Evolutionary conservation across 2,329 filamentous ascomycete genomes (phyloP).

Genomic region (Coniochaeta sp.): DNA sequence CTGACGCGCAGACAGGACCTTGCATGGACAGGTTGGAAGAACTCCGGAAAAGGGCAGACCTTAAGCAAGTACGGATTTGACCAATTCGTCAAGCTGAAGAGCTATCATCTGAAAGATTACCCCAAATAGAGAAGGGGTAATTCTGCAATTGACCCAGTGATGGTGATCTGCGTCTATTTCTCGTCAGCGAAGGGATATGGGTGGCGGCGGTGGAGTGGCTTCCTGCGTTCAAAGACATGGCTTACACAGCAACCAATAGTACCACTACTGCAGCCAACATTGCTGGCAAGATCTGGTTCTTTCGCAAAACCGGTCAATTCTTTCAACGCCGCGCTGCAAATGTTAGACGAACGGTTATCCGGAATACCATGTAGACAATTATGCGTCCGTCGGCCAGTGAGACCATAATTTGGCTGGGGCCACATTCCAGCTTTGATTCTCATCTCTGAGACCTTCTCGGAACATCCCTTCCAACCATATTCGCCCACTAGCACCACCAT

Average conservation of each 20-base stretch:
- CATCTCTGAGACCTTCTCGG: background rate
- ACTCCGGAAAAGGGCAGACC: slow-evolving; percentile 87
- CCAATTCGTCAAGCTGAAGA: slow-evolving; percentile 94
- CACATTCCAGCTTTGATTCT: background rate
- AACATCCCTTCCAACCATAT: slow-evolving; percentile 1
- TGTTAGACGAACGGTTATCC: background rate
- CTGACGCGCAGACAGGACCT: slow-evolving; percentile 53
- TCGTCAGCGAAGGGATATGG: background rate
- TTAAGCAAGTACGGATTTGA: slow-evolving; percentile 88
- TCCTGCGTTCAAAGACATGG: background rate
- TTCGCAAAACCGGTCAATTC: background rate
- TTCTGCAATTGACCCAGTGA: background rate
- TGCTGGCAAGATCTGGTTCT: background rate
- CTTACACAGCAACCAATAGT: slow-evolving; percentile 1
- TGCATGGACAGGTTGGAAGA: slow-evolving; percentile 97
- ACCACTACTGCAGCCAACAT: background rate
- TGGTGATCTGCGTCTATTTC: background rate
- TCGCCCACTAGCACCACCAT: background rate
- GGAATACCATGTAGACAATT: background rate
- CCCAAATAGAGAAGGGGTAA: slow-evolving; percentile 40
- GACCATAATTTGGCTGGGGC: background rate
- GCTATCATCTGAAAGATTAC: slow-evolving; percentile 84
- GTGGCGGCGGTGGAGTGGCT: background rate
- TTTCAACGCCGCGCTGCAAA: background rate
- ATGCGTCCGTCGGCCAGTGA: background rate